Evolutionary conservation across 2,329 filamentous ascomycete species (phyloP).

Genomic region (Ciborinia camelliae): DNA sequence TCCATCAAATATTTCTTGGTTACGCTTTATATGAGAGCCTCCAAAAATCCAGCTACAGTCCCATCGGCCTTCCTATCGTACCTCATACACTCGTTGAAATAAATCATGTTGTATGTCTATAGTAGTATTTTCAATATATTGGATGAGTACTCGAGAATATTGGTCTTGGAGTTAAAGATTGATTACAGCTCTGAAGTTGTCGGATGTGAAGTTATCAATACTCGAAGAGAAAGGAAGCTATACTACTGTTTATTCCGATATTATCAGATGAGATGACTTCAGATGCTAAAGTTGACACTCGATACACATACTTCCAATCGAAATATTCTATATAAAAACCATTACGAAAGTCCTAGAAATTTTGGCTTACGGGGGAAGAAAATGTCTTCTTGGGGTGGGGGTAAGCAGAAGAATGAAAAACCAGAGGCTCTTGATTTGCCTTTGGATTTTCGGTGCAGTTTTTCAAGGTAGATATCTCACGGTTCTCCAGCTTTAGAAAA

Average conservation of each 20-base stretch:
- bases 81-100: background rate
- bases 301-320: background rate
- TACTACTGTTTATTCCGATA: background rate
- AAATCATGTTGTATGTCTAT: background rate
- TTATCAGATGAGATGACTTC: background rate
- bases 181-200: background rate
- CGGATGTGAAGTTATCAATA: background rate
- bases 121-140: background rate
- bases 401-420: background rate
- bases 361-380: background rate
- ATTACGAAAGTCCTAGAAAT: background rate
- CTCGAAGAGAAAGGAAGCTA: too few relatives aligned
- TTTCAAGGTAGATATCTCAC: background rate
- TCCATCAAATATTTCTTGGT: background rate
- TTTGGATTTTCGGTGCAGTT: background rate
- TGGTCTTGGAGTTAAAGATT: background rate
- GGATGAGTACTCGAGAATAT: background rate
- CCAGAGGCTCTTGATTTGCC: background rate
- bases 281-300: background rate
- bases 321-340: background rate
- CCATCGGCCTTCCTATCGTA: background rate
- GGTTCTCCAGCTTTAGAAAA: background rate
- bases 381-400: background rate
- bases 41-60: background rate
- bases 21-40: background rate